Conservation (phyloP, 148 eudicot species). For the Heliamphora exappendiculata region DNA sequence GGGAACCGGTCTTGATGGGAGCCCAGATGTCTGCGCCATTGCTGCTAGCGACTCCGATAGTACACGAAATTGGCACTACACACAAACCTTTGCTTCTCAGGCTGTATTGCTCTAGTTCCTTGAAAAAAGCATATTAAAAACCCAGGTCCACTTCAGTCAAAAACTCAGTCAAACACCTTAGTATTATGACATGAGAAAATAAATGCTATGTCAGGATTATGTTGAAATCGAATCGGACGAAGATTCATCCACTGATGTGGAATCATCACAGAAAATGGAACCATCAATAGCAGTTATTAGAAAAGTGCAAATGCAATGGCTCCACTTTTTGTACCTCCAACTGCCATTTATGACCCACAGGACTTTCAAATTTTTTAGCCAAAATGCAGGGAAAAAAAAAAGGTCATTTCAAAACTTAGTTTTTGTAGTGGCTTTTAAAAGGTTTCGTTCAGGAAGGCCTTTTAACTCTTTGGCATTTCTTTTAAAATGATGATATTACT, state of each 20-base stretch:
- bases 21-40: slow-evolving; percentile 98
- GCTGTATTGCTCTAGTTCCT: slow-evolving; percentile 44
- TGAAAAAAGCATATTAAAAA: slow-evolving; percentile 8
- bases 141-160: slow-evolving; percentile 3
- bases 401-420: no score
- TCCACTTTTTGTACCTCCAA: neutral
- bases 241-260: neutral
- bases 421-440: no score
- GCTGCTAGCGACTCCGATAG: slow-evolving; percentile 56
- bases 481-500: no score
- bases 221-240: neutral
- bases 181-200: neutral
- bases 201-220: neutral
- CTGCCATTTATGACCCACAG: neutral
- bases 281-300: neutral
- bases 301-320: neutral
- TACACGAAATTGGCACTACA: slow-evolving; percentile 66
- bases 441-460: no score
- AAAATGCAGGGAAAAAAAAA: no score
- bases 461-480: no score
- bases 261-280: neutral
- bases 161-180: neutral
- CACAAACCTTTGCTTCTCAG: slow-evolving; percentile 77
- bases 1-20: slow-evolving; percentile 44
- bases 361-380: no score